These are phyloP conservation scores for Notholithocarpus densiflorus DNA, from an alignment of 306 rosid species.

Conservation along the genomic window DNA sequence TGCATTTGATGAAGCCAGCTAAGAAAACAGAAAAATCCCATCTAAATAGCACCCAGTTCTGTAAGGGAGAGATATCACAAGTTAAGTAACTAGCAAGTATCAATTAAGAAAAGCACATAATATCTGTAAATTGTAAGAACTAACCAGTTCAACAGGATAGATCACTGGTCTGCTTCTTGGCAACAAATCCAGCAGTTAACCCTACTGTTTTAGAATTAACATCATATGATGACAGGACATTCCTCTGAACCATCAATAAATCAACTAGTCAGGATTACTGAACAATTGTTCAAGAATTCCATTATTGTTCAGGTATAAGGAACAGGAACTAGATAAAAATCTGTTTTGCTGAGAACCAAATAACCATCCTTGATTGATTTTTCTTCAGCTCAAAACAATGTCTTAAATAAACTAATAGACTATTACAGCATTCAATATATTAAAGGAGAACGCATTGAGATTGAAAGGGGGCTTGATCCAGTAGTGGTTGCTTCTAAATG, in stretches of 20 bases:
- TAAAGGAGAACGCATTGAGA: neutral
- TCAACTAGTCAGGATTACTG: slow-evolving; percentile 8
- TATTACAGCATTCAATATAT: neutral
- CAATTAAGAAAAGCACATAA: slow-evolving; percentile 21
- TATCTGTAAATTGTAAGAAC: slow-evolving; percentile 35
- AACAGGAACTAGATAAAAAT: neutral
- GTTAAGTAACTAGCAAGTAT: neutral
- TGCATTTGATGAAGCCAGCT: slow-evolving; percentile 20
- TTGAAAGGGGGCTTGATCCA: neutral
- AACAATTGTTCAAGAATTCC: neutral
- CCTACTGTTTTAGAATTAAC: slow-evolving; percentile 32
- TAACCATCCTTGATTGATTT: neutral
- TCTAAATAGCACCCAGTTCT: slow-evolving; percentile 27
- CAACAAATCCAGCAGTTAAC: slow-evolving; percentile 40
- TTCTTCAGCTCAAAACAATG: neutral
- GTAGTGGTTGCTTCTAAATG: no score
- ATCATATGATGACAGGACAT: slow-evolving; percentile 55
- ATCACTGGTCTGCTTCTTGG: slow-evolving; percentile 36
- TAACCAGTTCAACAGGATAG: slow-evolving; percentile 52
- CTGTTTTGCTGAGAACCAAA: neutral
- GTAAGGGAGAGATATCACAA: slow-evolving; percentile 9
- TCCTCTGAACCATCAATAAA: slow-evolving; percentile 47
- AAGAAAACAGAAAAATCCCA: slow-evolving; percentile 26
- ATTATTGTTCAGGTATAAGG: neutral
- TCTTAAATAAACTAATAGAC: neutral